phyloP scores from a whole-genome alignment of 352 stramenopile species.

The Aphanomyces astaci region DNA sequence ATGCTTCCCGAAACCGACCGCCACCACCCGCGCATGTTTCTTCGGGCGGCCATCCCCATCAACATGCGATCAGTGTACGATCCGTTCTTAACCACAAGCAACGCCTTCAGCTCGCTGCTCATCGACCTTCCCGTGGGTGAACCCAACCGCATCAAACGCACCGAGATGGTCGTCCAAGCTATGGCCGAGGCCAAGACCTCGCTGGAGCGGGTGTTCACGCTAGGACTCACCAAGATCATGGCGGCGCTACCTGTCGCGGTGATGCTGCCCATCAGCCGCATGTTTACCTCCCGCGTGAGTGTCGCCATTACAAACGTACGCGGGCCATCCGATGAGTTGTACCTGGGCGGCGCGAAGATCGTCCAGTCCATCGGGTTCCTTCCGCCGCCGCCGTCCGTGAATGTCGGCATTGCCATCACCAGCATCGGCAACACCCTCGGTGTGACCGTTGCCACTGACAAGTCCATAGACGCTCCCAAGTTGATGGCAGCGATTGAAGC shows the following conservation, averaged over 20 bases:
- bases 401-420: conserved; percentile 65
- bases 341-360: conserved; percentile 45
- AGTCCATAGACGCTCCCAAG: conserved; percentile 51
- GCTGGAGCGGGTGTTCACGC: conserved; percentile 65
- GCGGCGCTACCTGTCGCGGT: background rate
- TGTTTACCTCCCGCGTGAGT: conserved; percentile 3
- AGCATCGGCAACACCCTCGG: conserved; percentile 62
- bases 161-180: conserved; percentile 36
- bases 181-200: conserved; percentile 78
- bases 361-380: conserved; percentile 66
- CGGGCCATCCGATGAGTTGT: conserved; percentile 40
- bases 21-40: conserved; percentile 32
- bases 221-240: conserved; percentile 5
- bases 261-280: background rate
- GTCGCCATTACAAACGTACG: conserved; percentile 50
- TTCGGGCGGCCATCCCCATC: conserved; percentile 66
- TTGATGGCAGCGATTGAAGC: conserved; percentile 58
- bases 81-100: conserved; percentile 33
- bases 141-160: conserved; percentile 38
- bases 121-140: conserved; percentile 65
- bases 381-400: conserved; percentile 67
- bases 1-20: conserved; percentile 37
- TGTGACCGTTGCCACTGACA: conserved; percentile 67
- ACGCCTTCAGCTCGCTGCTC: conserved; percentile 71
- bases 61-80: conserved; percentile 69